A percentile compares a stretch with the other conserved stretches of the same genome.
Conservation (phyloP, 2,329 filamentous ascomycete species). For the Periconia sp. region DNA sequence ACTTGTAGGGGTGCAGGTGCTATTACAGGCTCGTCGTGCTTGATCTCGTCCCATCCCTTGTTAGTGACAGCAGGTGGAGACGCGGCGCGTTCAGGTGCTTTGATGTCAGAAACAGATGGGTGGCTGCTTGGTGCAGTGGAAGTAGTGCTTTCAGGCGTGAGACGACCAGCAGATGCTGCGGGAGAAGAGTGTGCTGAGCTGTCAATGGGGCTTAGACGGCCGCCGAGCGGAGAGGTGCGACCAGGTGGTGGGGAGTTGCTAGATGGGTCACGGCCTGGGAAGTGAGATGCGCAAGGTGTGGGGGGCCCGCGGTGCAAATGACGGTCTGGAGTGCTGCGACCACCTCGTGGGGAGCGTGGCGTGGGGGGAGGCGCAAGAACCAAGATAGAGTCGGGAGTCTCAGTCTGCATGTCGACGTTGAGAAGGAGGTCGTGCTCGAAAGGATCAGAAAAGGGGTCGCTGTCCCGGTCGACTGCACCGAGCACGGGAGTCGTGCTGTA, state of each 20-base stretch:
- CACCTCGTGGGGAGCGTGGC: slow-evolving; percentile 18
- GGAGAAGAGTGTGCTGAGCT: not conserved
- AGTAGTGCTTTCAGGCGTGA: slow-evolving; percentile 6
- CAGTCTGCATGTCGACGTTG: slow-evolving; percentile 31
- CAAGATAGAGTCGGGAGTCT: slow-evolving; percentile 35
- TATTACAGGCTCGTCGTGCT: slow-evolving; percentile 17
- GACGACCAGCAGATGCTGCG: slow-evolving; percentile 3
- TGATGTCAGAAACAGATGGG: slow-evolving; percentile 1
- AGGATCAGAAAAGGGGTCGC: slow-evolving; percentile 27
- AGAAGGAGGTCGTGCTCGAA: slow-evolving; percentile 35
- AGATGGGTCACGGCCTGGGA: slow-evolving; percentile 14
- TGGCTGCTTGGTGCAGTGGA: slow-evolving; percentile 5
- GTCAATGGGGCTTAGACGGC: not conserved
- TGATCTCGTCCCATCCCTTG: slow-evolving; percentile 40
- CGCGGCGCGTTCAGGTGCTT: slow-evolving; percentile 2
- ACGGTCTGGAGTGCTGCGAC: slow-evolving; percentile 12
- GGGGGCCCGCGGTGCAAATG: slow-evolving; percentile 8
- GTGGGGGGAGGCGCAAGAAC: slow-evolving; percentile 29
- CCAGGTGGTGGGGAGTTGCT: slow-evolving; percentile 6
- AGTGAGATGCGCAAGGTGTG: slow-evolving; percentile 10
- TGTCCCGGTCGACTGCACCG: slow-evolving; percentile 18
- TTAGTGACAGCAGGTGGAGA: slow-evolving; percentile 17
- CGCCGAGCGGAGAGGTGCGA: slow-evolving; percentile 2
- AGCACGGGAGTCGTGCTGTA: slow-evolving; percentile 7
- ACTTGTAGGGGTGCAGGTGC: slow-evolving; percentile 7